phyloP scores from a whole-genome alignment of 2,329 filamentous ascomycete genomes.

The Hyphodiscus sp. region DNA sequence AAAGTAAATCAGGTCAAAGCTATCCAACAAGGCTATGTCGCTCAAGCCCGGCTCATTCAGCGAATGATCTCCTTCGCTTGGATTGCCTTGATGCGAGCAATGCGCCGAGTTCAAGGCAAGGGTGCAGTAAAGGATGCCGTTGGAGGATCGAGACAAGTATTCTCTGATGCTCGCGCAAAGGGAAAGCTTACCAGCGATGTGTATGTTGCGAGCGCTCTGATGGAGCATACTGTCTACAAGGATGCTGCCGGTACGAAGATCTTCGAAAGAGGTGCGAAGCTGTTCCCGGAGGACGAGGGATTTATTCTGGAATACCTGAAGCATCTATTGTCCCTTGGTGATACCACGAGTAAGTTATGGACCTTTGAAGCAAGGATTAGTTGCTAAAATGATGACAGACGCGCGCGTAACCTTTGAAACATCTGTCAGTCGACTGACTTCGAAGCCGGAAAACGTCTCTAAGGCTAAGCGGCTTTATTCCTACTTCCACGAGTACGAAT shows the following conservation, averaged over 20 bases:
- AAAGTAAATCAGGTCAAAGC: slow-evolving; percentile 56
- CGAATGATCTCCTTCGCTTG: slow-evolving; percentile 87
- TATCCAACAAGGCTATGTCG: slow-evolving; percentile 60
- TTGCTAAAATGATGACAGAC: slow-evolving; percentile 47
- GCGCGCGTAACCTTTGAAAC: slow-evolving; percentile 95
- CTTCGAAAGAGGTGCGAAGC: slow-evolving; percentile 85
- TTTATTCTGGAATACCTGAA: slow-evolving; percentile 96
- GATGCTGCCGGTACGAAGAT: slow-evolving; percentile 90
- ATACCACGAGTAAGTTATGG: slow-evolving; percentile 73
- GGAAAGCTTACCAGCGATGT: slow-evolving; percentile 90
- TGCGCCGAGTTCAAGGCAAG: slow-evolving; percentile 89
- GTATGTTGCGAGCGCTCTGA: slow-evolving; percentile 85
- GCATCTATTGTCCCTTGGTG: slow-evolving; percentile 85
- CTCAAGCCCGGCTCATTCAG: slow-evolving; percentile 69
- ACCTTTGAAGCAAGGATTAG: not conserved
- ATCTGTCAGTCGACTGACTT: slow-evolving; percentile 73
- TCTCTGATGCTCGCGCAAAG: slow-evolving; percentile 78
- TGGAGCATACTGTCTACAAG: slow-evolving; percentile 95
- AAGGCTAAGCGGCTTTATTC: slow-evolving; percentile 81
- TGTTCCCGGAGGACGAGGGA: slow-evolving; percentile 88
- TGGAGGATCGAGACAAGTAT: slow-evolving; percentile 74
- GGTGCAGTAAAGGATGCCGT: slow-evolving; percentile 40
- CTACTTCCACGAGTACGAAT: slow-evolving; percentile 94
- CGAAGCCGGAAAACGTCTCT: slow-evolving; percentile 64
- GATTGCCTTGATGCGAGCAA: slow-evolving; percentile 90